phyloP scores from a whole-genome alignment of 2,329 filamentous ascomycete genomes.

The Blastomyces percursus region DNA sequence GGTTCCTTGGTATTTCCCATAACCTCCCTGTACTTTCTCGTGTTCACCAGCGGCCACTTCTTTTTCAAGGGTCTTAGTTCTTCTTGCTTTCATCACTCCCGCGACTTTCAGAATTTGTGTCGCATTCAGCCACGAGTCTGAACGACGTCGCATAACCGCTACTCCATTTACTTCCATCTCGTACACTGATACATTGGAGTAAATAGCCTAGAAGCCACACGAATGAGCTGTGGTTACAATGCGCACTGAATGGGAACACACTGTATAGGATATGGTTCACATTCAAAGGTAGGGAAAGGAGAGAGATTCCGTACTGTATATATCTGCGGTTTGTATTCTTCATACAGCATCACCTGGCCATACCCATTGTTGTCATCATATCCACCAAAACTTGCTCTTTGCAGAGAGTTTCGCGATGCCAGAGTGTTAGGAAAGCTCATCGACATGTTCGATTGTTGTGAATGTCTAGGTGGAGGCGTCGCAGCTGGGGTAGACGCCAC shows the following conservation, averaged over 20 bases:
- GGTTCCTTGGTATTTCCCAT: constrained; percentile 97
- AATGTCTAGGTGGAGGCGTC: constrained; percentile 33
- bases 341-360: constrained; percentile 27
- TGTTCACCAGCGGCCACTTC: constrained; percentile 94
- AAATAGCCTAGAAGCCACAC: constrained; percentile 9
- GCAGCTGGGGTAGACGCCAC: constrained; percentile 36
- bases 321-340: constrained; percentile 37
- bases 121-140: constrained; percentile 94
- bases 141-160: constrained; percentile 88
- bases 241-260: background rate
- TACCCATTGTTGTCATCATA: constrained; percentile 35
- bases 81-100: constrained; percentile 92
- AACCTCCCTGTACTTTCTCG: constrained; percentile 96
- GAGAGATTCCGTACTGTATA: constrained; percentile 31
- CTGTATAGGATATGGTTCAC: background rate
- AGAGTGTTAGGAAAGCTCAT: constrained; percentile 30
- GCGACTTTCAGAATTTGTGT: constrained; percentile 98
- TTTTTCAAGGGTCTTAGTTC: constrained; percentile 95
- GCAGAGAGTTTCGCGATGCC: constrained; percentile 22
- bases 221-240: background rate
- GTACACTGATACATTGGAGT: constrained; percentile 73
- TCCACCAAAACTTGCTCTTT: constrained; percentile 26
- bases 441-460: constrained; percentile 34
- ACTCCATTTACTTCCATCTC: constrained; percentile 95
- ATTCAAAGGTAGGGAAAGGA: background rate